Percentiles rank a stretch among this genome's conserved stretches.
phyloP scores from a whole-genome alignment of 2,329 filamentous ascomycete genomes.

The Pestalotiopsis sp. region DNA sequence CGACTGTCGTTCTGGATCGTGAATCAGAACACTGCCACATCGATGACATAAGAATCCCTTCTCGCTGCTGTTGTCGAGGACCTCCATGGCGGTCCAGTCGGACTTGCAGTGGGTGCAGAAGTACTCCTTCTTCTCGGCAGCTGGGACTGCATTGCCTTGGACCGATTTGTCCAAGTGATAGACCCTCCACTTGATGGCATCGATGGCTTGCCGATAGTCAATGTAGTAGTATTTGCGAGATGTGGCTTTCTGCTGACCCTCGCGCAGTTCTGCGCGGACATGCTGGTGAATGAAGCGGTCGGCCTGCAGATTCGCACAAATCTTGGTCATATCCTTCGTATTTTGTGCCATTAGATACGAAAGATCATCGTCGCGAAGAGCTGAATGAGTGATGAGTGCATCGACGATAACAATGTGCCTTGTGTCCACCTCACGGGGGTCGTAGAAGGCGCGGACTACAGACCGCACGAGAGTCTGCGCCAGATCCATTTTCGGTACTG shows the following conservation, averaged over 20 bases:
- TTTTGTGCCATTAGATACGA: slow-evolving; percentile 87
- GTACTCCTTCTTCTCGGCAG: slow-evolving; percentile 89
- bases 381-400: slow-evolving; percentile 74
- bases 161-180: slow-evolving; percentile 88
- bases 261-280: slow-evolving; percentile 75
- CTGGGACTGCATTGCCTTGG: slow-evolving; percentile 79
- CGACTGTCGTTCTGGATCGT: slow-evolving; percentile 68
- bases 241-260: slow-evolving; percentile 79
- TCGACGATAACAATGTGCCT: slow-evolving; percentile 79
- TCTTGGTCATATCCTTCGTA: slow-evolving; percentile 87
- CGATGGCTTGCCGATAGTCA: slow-evolving; percentile 90
- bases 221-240: slow-evolving; percentile 97
- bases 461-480: slow-evolving; percentile 82
- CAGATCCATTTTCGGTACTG: slow-evolving; percentile 46
- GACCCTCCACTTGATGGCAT: slow-evolving; percentile 94
- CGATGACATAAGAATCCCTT: slow-evolving; percentile 82
- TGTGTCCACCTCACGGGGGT: slow-evolving; percentile 62
- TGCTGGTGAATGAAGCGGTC: slow-evolving; percentile 77
- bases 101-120: slow-evolving; percentile 80
- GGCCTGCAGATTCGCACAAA: slow-evolving; percentile 82
- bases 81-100: slow-evolving; percentile 89
- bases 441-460: slow-evolving; percentile 79
- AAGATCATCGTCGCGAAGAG: slow-evolving; percentile 84
- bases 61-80: slow-evolving; percentile 73
- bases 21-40: slow-evolving; percentile 68